These are phyloP conservation scores for Macrotyloma uniflorum DNA, from an alignment of 306 rosid species.

Conservation along the genomic window DNA sequence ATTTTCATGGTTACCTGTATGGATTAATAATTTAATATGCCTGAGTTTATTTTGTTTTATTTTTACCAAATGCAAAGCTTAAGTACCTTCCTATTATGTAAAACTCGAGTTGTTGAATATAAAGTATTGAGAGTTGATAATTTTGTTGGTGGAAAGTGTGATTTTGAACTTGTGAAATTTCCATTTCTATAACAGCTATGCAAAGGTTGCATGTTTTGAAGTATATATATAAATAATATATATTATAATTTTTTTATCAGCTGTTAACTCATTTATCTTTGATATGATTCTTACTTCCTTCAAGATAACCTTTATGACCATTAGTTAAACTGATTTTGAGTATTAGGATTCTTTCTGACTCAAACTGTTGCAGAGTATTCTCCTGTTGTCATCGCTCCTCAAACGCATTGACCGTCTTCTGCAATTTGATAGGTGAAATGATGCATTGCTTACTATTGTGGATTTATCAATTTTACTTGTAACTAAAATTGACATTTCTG, in stretches of 20 bases:
- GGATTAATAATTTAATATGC: conserved; percentile 27
- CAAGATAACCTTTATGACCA: neutral
- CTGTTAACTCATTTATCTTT: neutral
- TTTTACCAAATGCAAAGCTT: neutral
- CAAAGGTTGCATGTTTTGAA: neutral
- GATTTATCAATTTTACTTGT: conserved; percentile 38
- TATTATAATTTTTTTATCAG: neutral
- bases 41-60: neutral
- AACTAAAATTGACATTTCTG: conserved; percentile 40
- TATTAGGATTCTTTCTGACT: conserved; percentile 37
- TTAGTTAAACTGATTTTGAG: conserved; percentile 21
- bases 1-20: neutral
- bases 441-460: conserved; percentile 31
- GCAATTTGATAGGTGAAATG: conserved; percentile 87
- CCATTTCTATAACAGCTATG: conserved; percentile 3
- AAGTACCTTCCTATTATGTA: conserved; percentile 7
- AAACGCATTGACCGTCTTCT: conserved; percentile 88
- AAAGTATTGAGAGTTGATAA: conserved; percentile 9
- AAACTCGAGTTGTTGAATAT: conserved; percentile 20
- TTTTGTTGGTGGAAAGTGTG: neutral
- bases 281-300: conserved; percentile 18
- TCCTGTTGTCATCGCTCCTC: conserved; percentile 78
- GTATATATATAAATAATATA: no score
- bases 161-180: conserved; percentile 14
- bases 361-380: conserved; percentile 74